Base-by-base conservation (phyloP, 805 yeast species). In the Kodamaea fukazawae region DNA sequence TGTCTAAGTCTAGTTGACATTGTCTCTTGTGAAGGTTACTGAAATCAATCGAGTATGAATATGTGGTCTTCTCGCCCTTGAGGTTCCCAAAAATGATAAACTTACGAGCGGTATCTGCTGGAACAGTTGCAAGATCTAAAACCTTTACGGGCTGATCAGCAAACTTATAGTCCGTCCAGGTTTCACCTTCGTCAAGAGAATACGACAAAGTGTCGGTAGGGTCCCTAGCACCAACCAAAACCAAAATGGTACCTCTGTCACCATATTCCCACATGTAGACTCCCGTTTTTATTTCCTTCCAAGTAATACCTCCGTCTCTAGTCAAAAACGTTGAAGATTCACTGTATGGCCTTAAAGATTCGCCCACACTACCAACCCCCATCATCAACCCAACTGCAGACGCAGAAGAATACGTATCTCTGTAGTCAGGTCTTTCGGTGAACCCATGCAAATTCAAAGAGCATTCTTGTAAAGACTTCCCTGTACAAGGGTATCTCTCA, bases 341-440 rank as follows among this genome's bases (percentile, higher is more conserved):
- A 3, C 72, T 68, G 29, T 63, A 59, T 7, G 76, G 62, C 4
- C 61, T 65, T 38, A 91, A 64, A 7, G 50, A 45, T 20, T 71
- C 75, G 5, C 97, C 98, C 36, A 88, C 96, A 55, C 85, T 89
- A 22, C 99, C 99, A n/a, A 85, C 78, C n/a, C 85, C 97, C 48
- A 93, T 70, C 74, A 91, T 63, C 64, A 89, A 64, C 1, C 99
- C 99, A 13, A 83, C 72, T 0, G 98, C 98, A 7, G 96, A 83
- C 0, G 86, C 80, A 0, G 98, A 89, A 0, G 95, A 84, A 50
- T 70, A 86, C 0, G 95, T 83, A 55, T 91, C 97, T 51, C 96
- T 75, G 40, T 76, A 73, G 58, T 90, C 97, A 2, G 65, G 63
- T 47, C 96, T 73, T 58, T 91, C 97, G 1, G 97, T 90, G 59